Conservation (phyloP, 2,329 filamentous ascomycete genomes). For the Nigrograna mackinnonii region DNA sequence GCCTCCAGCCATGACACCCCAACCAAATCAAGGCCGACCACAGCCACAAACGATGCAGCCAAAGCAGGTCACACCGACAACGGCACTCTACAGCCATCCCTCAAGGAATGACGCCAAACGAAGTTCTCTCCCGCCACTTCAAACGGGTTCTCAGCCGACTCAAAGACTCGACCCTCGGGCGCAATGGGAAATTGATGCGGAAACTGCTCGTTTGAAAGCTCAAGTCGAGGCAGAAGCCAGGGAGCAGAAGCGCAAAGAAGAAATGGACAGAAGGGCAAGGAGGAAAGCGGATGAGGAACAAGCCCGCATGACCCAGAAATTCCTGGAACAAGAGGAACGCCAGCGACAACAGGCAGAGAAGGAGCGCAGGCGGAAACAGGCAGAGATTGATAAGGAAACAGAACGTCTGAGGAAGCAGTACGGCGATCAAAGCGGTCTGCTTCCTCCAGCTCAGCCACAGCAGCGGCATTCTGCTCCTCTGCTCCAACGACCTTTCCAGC, state of each 20-base stretch:
- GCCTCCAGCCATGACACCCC: conserved; percentile 36
- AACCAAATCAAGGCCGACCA: conserved; percentile 18
- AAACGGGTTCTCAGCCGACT: conserved; percentile 21
- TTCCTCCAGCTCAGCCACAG: conserved; percentile 21
- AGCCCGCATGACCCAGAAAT: conserved; percentile 42
- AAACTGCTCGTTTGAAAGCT: conserved; percentile 51
- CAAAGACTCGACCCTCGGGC: conserved; percentile 50
- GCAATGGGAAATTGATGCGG: conserved; percentile 57
- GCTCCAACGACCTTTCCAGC: conserved; percentile 14
- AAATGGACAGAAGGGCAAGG: conserved; percentile 56
- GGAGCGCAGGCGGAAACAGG: conserved; percentile 58
- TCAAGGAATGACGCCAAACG: conserved; percentile 24
- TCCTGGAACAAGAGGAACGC: conserved; percentile 47
- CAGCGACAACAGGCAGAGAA: conserved; percentile 69
- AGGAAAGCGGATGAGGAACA: conserved; percentile 62
- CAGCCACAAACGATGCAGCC: conserved; percentile 22
- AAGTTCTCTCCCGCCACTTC: conserved; percentile 30
- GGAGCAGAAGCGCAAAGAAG: conserved; percentile 50
- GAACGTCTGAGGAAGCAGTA: conserved; percentile 71
- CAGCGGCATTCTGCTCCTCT: conserved; percentile 15
- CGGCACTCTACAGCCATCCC: conserved; percentile 12
- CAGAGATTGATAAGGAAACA: conserved; percentile 71
- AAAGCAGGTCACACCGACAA: conserved; percentile 14
- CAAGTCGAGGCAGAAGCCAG: conserved; percentile 48
- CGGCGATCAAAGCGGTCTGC: conserved; percentile 50